phyloP scores from a whole-genome alignment of 305 asterid species.

The Fraxinus greggii region DNA sequence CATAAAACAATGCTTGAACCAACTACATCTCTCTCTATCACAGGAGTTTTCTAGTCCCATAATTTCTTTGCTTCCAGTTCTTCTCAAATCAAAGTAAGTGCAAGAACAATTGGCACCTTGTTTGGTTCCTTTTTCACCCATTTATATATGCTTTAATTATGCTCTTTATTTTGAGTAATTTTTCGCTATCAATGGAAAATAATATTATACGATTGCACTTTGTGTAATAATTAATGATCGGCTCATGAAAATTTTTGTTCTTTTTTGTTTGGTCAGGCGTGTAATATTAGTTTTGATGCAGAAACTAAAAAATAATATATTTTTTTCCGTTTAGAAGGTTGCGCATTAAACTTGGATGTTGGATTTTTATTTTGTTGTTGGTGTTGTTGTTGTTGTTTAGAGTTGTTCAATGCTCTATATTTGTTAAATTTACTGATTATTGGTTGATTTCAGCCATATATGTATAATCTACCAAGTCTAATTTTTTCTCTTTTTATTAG shows the following conservation, averaged over 20 bases:
- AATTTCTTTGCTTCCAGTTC: constrained; percentile 65
- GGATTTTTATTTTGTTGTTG: neutral
- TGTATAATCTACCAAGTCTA: neutral
- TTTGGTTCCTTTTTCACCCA: neutral
- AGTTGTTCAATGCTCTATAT: neutral
- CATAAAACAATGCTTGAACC: constrained; percentile 47
- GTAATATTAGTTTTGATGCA: neutral
- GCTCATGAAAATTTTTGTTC: neutral
- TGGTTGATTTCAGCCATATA: neutral
- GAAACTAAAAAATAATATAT: neutral
- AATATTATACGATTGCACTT: neutral
- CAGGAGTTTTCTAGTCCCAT: constrained; percentile 36
- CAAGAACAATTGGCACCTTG: neutral
- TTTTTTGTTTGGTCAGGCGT: neutral
- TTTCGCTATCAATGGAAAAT: neutral
- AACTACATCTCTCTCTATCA: constrained; percentile 36
- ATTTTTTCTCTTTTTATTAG: constrained; percentile 24
- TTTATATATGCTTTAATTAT: neutral
- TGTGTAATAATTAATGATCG: neutral
- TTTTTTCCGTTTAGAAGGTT: neutral
- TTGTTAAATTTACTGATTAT: neutral
- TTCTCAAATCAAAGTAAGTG: constrained; percentile 57
- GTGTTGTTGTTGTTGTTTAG: neutral
- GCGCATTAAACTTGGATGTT: neutral
- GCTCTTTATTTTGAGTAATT: neutral